A percentile compares a stretch with the other conserved stretches of the same genome.
phyloP scores from a whole-genome alignment of 306 rosid species.

The Mucuna pruriens region DNA sequence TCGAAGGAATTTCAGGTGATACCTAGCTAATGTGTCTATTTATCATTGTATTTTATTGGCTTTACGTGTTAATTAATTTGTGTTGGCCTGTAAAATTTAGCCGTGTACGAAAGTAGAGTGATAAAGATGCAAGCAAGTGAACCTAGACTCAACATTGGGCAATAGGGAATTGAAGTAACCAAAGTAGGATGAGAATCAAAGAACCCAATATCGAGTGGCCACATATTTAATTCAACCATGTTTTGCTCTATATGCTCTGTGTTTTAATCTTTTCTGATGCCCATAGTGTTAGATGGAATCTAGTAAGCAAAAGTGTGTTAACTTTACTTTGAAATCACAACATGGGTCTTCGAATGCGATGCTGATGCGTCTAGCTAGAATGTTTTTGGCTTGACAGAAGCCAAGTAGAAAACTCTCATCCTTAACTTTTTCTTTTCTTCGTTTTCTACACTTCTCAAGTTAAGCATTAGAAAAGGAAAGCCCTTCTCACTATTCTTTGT shows the following conservation, averaged over 20 bases:
- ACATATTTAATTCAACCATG: neutral
- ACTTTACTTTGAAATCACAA: neutral
- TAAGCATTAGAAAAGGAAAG: too few species aligned
- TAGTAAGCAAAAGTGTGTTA: neutral
- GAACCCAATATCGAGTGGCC: neutral
- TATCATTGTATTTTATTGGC: too few species aligned
- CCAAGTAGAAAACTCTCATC: neutral
- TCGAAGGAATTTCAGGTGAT: too few species aligned
- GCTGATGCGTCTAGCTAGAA: neutral
- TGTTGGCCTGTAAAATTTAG: too few species aligned
- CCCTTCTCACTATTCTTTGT: neutral
- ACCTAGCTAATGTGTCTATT: too few species aligned
- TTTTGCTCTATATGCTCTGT: neutral
- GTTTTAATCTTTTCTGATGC: neutral
- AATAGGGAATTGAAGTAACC: too few species aligned
- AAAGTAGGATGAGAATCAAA: too few species aligned
- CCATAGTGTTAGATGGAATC: constrained; percentile 1
- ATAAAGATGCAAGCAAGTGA: too few species aligned
- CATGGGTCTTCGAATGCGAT: neutral
- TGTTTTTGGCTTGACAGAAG: neutral
- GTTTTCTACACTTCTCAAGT: neutral
- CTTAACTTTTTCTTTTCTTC: neutral
- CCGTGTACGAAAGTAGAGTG: too few species aligned
- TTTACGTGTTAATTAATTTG: too few species aligned
- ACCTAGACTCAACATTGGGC: too few species aligned